These are phyloP conservation scores for Xenoacremonium recifei DNA, from an alignment of 2,329 filamentous ascomycete species.

Conservation along the genomic window DNA sequence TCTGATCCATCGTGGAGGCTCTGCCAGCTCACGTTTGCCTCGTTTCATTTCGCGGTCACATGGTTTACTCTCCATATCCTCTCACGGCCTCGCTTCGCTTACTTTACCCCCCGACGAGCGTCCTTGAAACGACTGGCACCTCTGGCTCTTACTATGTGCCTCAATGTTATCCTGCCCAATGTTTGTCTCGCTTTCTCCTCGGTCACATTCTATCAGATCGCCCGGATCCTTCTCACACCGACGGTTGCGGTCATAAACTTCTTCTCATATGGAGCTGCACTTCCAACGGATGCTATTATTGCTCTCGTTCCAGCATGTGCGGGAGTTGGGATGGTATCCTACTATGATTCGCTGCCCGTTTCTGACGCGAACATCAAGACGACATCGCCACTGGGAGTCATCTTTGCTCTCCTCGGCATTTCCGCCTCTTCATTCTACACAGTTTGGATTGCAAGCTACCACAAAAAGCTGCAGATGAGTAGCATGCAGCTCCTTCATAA, in stretches of 20 bases:
- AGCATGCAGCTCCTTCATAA: conserved; percentile 70
- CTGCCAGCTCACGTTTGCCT: conserved; percentile 63
- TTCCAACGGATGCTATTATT: conserved; percentile 53
- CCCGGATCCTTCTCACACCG: conserved; percentile 65
- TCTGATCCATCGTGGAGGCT: conserved; percentile 59
- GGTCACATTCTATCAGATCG: conserved; percentile 70
- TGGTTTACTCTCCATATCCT: conserved; percentile 61
- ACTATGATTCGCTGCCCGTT: conserved; percentile 61
- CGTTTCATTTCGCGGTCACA: conserved; percentile 68
- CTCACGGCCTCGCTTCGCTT: conserved; percentile 55
- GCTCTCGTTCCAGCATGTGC: conserved; percentile 60
- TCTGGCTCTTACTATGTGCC: conserved; percentile 64
- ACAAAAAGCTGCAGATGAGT: conserved; percentile 62
- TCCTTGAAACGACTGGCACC: conserved; percentile 58
- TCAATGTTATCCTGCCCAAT: conserved; percentile 69
- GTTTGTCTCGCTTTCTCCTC: conserved; percentile 65
- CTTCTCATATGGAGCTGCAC: conserved; percentile 54
- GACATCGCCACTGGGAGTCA: conserved; percentile 57
- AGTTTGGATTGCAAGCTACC: conserved; percentile 65
- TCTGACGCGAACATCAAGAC: conserved; percentile 49
- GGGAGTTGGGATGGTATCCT: conserved; percentile 65
- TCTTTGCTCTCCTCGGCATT: conserved; percentile 64
- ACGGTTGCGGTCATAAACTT: conserved; percentile 65
- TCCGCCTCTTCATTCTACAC: conserved; percentile 67
- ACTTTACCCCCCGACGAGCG: conserved; percentile 58